Conservation (phyloP, 2,329 filamentous ascomycete species). For the Alternaria sp. region DNA sequence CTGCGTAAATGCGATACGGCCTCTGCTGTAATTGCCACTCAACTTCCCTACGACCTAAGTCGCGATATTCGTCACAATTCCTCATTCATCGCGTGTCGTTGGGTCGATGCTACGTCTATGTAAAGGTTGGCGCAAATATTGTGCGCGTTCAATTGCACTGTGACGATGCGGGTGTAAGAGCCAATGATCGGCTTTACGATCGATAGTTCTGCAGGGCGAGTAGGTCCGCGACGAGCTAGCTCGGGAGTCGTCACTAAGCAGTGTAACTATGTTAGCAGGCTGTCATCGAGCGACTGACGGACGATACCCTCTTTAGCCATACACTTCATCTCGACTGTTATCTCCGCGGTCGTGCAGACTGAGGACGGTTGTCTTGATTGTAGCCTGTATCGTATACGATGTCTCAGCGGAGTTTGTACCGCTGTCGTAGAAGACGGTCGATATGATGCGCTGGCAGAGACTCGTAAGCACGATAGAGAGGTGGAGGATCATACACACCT, state of each 20-base stretch:
- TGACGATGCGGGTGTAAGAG: neutral
- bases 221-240: neutral
- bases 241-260: neutral
- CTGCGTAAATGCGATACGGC: neutral
- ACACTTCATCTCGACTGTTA: neutral
- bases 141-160: neutral
- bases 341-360: neutral
- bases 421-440: neutral
- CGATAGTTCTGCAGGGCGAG: neutral
- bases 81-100: neutral
- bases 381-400: neutral
- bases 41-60: constrained; percentile 1
- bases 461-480: neutral
- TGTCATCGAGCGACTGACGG: neutral
- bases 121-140: neutral
- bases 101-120: neutral
- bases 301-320: neutral
- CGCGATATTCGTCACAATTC: neutral
- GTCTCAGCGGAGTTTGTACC: neutral
- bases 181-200: neutral
- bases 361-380: neutral
- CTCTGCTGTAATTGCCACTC: neutral
- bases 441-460: constrained; percentile 1
- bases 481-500: neutral
- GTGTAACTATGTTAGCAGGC: neutral